Evolutionary conservation across 2,329 filamentous ascomycete genomes (phyloP).

Genomic region (Monilinia fructicola): DNA sequence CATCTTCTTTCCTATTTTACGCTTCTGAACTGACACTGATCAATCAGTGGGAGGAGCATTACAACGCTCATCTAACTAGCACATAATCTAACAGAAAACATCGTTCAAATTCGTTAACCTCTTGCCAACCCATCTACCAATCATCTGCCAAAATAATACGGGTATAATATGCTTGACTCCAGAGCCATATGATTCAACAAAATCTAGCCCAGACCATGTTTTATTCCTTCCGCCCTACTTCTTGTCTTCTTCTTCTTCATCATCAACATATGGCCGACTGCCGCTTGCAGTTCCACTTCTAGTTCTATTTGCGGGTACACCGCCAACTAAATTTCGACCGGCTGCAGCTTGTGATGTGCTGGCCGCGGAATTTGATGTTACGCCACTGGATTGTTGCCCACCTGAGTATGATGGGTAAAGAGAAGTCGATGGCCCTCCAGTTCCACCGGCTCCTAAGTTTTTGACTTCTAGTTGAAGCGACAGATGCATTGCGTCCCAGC

Average conservation of each 20-base stretch:
- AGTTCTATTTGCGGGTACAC: background rate
- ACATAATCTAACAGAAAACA: background rate
- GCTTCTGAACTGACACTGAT: background rate
- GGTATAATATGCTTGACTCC: slow-evolving; percentile 18
- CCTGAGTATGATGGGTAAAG: slow-evolving; percentile 6
- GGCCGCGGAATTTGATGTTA: background rate
- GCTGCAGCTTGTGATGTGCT: slow-evolving; percentile 9
- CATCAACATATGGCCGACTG: background rate
- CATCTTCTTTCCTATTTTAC: background rate
- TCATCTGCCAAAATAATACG: background rate
- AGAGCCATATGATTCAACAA: background rate
- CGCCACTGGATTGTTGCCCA: slow-evolving; percentile 2
- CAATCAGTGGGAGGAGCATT: background rate
- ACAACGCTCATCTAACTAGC: background rate
- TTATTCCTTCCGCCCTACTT: background rate
- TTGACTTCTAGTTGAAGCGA: slow-evolving; percentile 16
- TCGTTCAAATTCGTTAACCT: slow-evolving; percentile 20
- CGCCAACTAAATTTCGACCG: slow-evolving; percentile 12
- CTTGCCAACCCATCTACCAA: slow-evolving; percentile 8
- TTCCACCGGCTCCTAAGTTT: slow-evolving; percentile 9
- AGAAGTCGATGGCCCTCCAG: slow-evolving; percentile 6
- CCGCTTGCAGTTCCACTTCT: slow-evolving; percentile 9
- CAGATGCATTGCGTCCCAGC: slow-evolving; percentile 13
- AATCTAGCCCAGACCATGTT: background rate
- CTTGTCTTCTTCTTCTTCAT: background rate